phyloP scores from a whole-genome alignment of 2,329 filamentous ascomycete species.

The Ophiognomonia clavigignenti-juglandacearum region DNA sequence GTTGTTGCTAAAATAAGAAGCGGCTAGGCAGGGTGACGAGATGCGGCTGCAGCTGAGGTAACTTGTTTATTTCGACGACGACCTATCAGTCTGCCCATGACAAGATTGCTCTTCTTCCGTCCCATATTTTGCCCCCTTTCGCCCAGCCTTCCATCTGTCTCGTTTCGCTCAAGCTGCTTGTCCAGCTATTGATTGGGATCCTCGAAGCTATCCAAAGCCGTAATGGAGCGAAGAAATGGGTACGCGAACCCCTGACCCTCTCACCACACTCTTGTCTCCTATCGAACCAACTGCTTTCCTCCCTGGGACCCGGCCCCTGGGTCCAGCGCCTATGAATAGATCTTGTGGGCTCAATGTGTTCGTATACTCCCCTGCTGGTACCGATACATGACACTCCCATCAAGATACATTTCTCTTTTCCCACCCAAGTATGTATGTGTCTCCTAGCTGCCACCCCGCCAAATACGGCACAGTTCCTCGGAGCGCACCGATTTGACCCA shows the following conservation, averaged over 20 bases:
- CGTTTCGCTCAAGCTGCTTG: neutral
- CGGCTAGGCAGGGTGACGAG: constrained; percentile 11
- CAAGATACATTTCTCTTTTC: too few species aligned
- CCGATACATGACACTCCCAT: neutral
- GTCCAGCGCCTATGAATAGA: too few species aligned
- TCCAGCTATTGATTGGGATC: neutral
- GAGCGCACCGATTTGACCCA: too few species aligned
- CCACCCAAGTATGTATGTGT: too few species aligned
- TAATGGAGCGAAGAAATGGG: too few species aligned
- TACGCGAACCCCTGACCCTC: too few species aligned
- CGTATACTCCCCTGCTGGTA: too few species aligned
- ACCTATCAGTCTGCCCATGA: constrained; percentile 4
- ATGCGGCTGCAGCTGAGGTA: constrained; percentile 17
- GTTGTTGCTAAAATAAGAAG: constrained; percentile 14
- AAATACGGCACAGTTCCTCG: too few species aligned
- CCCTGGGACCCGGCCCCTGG: too few species aligned
- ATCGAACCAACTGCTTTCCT: neutral
- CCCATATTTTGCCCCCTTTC: neutral
- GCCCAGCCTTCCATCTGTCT: neutral
- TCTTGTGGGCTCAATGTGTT: too few species aligned
- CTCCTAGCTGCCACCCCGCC: too few species aligned
- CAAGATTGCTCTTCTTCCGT: neutral
- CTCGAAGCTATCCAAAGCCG: too few species aligned
- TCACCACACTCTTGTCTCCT: neutral
- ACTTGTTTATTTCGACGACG: constrained; percentile 19